These are phyloP conservation scores for Crucibulum laeve DNA, from an alignment of 768 basidiomycete species.

Conservation along the genomic window DNA sequence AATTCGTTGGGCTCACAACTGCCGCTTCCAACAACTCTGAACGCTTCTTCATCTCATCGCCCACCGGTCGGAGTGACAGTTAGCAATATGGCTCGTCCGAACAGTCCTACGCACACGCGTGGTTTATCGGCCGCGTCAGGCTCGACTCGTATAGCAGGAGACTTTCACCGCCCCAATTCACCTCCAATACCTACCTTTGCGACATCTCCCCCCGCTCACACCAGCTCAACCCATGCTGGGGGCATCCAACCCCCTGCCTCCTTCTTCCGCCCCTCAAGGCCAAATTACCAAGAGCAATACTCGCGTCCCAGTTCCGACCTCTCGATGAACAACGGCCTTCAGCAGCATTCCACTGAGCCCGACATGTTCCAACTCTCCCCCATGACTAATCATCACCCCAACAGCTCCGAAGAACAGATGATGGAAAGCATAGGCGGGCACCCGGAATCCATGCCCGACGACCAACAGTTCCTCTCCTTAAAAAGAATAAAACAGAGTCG, in stretches of 20 bases:
- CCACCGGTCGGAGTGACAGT: slow-evolving; percentile 3
- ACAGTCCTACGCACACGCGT: slow-evolving; percentile 6
- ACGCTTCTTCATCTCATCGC: slow-evolving; percentile 13
- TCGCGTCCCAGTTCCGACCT: slow-evolving; percentile 27
- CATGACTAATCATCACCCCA: slow-evolving; percentile 29
- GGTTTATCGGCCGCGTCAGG: neutral
- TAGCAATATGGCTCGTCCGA: slow-evolving; percentile 11
- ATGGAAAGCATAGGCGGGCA: slow-evolving; percentile 17
- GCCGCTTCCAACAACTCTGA: slow-evolving; percentile 29
- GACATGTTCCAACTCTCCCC: slow-evolving; percentile 32
- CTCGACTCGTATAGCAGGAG: neutral
- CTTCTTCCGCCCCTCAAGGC: slow-evolving; percentile 72
- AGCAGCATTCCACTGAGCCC: slow-evolving; percentile 4
- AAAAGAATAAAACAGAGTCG: slow-evolving; percentile 59
- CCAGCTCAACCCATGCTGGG: slow-evolving; percentile 55
- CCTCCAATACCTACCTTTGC: slow-evolving; percentile 8
- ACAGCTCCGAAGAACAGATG: slow-evolving; percentile 36
- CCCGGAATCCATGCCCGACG: slow-evolving; percentile 11
- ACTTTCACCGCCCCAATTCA: neutral
- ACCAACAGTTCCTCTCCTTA: slow-evolving; percentile 25
- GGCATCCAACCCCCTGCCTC: slow-evolving; percentile 77
- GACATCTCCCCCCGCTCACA: slow-evolving; percentile 16
- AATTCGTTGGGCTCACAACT: slow-evolving; percentile 25
- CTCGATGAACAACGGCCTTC: slow-evolving; percentile 9
- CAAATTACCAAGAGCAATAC: slow-evolving; percentile 37